phyloP scores from a whole-genome alignment of 2,329 filamentous ascomycete species.

The Epichloe amarillans region DNA sequence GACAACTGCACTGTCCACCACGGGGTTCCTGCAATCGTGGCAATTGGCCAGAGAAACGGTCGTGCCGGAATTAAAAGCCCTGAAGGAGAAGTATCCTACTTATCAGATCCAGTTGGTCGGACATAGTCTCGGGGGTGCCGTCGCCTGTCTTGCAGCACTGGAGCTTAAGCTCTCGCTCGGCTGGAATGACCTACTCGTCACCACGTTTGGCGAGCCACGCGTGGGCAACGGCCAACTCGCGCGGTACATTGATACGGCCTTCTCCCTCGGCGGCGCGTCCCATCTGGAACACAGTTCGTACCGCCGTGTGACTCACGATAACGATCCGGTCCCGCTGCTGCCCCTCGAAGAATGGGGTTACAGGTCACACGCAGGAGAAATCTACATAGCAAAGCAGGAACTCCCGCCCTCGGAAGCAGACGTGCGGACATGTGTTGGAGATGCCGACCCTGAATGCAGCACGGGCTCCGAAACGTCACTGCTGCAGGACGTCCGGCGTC shows the following conservation, averaged over 20 bases:
- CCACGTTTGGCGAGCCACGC: slow-evolving; percentile 84
- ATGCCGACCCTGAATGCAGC: slow-evolving; percentile 60
- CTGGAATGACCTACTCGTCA: slow-evolving; percentile 61
- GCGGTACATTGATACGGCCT: slow-evolving; percentile 40
- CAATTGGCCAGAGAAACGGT: slow-evolving; percentile 56
- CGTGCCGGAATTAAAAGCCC: slow-evolving; percentile 48
- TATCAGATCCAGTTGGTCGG: slow-evolving; percentile 72
- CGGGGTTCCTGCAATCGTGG: slow-evolving; percentile 83
- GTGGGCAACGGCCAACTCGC: slow-evolving; percentile 45
- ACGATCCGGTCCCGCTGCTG: slow-evolving; percentile 80
- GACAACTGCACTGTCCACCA: slow-evolving; percentile 80
- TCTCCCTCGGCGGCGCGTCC: slow-evolving; percentile 25
- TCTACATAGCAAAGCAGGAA: slow-evolving; percentile 63
- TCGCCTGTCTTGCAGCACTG: slow-evolving; percentile 74
- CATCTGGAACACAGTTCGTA: slow-evolving; percentile 33
- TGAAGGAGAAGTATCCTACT: slow-evolving; percentile 48
- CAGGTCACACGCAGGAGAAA: slow-evolving; percentile 69
- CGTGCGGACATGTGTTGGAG: slow-evolving; percentile 57
- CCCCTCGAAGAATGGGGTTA: slow-evolving; percentile 85
- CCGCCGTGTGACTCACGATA: slow-evolving; percentile 69
- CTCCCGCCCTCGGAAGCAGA: slow-evolving; percentile 58
- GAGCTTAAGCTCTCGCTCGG: slow-evolving; percentile 63
- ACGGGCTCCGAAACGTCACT: slow-evolving; percentile 37
- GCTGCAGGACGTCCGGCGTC: slow-evolving; percentile 13
- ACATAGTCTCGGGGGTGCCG: slow-evolving; percentile 89